phyloP scores from a whole-genome alignment of 352 stramenopile genomes.

The Phytophthora europaea region DNA sequence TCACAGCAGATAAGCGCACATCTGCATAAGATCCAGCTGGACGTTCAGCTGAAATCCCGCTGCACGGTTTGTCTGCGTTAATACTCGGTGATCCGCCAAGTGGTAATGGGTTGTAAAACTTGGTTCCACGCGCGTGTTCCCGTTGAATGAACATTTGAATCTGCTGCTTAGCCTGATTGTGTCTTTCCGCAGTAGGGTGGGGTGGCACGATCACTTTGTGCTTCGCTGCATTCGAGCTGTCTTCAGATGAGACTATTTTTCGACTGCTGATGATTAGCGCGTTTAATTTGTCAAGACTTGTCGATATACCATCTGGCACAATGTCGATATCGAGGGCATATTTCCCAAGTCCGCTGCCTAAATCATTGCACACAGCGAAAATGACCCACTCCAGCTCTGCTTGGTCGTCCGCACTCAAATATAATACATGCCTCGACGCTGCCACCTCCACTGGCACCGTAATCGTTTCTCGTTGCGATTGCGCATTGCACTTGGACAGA shows the following conservation, averaged over 20 bases:
- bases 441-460: not conserved
- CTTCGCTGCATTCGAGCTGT: constrained; percentile 12
- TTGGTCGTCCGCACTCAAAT: constrained; percentile 64
- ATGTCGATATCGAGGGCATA: constrained; percentile 76
- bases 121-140: constrained; percentile 50
- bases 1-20: constrained; percentile 38
- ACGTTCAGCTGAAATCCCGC: not conserved
- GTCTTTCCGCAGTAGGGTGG: constrained; percentile 2
- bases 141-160: constrained; percentile 73
- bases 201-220: not conserved
- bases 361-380: constrained; percentile 82
- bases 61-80: not conserved
- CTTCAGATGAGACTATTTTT: constrained; percentile 32
- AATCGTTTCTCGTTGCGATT: constrained; percentile 1
- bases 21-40: constrained; percentile 18
- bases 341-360: constrained; percentile 75
- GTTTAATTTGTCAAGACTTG: constrained; percentile 81
- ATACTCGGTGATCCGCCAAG: constrained; percentile 12
- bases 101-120: constrained; percentile 61
- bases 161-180: constrained; percentile 45
- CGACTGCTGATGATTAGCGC: constrained; percentile 53
- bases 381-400: constrained; percentile 83
- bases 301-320: constrained; percentile 62
- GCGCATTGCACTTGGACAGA: constrained; percentile 38
- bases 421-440: constrained; percentile 1